phyloP scores from a whole-genome alignment of 1,284 basidiomycete genomes.

The Chalciporus sp. region DNA sequence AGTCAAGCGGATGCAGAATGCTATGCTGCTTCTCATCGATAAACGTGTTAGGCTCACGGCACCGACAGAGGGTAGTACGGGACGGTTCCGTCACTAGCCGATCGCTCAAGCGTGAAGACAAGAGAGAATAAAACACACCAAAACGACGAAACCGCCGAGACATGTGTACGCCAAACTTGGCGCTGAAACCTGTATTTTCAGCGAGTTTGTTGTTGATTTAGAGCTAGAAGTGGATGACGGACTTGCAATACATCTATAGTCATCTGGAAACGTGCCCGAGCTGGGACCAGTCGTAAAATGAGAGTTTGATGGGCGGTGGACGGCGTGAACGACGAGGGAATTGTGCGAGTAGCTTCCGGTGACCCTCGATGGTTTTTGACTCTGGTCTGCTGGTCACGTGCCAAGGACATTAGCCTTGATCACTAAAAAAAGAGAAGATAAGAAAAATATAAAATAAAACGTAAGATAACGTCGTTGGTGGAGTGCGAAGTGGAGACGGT shows the following conservation, averaged over 20 bases:
- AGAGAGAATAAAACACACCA: constrained; percentile 43
- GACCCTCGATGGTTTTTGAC: not conserved
- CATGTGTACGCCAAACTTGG: constrained; percentile 70
- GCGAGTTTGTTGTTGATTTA: constrained; percentile 15
- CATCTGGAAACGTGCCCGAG: constrained; percentile 13
- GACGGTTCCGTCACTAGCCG: too few relatives aligned
- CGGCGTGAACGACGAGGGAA: not conserved
- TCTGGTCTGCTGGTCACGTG: constrained; percentile 6
- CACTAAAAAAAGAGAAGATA: not conserved
- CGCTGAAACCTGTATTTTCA: constrained; percentile 44
- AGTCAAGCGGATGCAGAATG: not conserved
- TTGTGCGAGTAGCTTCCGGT: not conserved
- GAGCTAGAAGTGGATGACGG: constrained; percentile 10
- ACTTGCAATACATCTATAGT: constrained; percentile 26
- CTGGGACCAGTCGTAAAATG: not conserved
- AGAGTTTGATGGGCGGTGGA: not conserved
- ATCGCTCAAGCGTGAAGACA: not conserved
- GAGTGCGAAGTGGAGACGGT: too few relatives aligned
- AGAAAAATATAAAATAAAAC: too few relatives aligned
- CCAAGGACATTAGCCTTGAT: not conserved
- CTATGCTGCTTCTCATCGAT: not conserved
- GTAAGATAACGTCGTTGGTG: too few relatives aligned
- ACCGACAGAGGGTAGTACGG: not conserved
- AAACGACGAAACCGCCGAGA: constrained; percentile 77
- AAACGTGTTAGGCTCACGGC: not conserved